Conservation (phyloP, 768 basidiomycete species). For the Sporobolomyces phaffii region DNA sequence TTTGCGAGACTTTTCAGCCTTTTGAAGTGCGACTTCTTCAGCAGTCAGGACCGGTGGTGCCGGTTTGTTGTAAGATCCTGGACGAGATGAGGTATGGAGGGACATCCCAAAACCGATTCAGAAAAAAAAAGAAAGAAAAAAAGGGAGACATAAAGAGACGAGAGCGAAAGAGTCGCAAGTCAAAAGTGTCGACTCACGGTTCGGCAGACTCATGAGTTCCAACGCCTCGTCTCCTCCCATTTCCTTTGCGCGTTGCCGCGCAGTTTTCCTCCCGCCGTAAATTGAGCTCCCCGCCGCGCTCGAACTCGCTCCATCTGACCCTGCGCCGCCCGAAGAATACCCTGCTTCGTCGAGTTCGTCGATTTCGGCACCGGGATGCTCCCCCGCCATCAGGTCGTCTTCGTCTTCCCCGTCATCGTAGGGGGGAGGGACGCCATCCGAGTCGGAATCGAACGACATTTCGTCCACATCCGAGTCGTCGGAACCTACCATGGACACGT, state of each 20-base stretch:
- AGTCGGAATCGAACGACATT: background rate
- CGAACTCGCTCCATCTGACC: conserved; percentile 1
- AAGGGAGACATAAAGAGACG: background rate
- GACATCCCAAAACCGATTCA: no score
- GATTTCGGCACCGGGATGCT: background rate
- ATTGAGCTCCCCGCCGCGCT: conserved; percentile 7
- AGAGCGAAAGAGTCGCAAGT: no score
- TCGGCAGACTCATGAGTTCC: conserved; percentile 39
- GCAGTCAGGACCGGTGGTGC: conserved; percentile 50
- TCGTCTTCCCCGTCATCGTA: background rate
- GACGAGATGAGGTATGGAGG: background rate
- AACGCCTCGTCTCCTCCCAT: conserved; percentile 36
- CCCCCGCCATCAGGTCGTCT: background rate
- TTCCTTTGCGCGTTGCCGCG: conserved; percentile 41
- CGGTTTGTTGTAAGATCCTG: background rate
- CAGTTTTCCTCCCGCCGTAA: conserved; percentile 39
- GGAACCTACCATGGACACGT: background rate
- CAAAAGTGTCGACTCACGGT: no score
- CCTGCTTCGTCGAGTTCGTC: conserved; percentile 15
- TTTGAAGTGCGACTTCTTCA: conserved; percentile 63
- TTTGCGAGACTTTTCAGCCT: conserved; percentile 76
- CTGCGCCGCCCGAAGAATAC: background rate
- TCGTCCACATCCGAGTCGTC: conserved; percentile 23
- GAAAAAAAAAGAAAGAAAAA: background rate
- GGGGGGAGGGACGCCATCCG: background rate